Conservation (phyloP, 1,284 basidiomycete genomes). For the Papiliotrema flavescens region DNA sequence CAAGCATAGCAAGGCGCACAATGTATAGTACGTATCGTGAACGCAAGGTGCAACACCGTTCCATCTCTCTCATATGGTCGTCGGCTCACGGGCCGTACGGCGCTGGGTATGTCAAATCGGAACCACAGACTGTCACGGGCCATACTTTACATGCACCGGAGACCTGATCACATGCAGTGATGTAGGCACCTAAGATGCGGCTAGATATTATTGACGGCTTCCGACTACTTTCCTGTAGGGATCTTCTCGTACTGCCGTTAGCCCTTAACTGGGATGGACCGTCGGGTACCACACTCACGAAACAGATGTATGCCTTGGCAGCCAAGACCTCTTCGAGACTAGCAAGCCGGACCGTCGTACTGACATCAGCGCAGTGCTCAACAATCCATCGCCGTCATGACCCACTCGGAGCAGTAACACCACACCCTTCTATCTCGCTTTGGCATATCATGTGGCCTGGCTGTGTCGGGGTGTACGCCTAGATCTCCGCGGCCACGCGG, state of each 20-base stretch:
- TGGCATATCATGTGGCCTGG: conserved; percentile 2
- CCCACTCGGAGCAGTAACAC: conserved; percentile 73
- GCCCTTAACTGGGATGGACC: neutral
- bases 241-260: conserved; percentile 20
- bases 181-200: too few relatives aligned
- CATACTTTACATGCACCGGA: too few relatives aligned
- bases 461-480: neutral
- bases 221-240: neutral
- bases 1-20: too few relatives aligned
- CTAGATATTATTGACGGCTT: too few relatives aligned
- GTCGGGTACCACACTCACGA: conserved; percentile 29
- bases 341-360: conserved; percentile 69
- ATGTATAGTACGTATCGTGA: too few relatives aligned
- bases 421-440: conserved; percentile 61
- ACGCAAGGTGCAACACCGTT: too few relatives aligned
- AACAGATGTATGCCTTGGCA: conserved; percentile 76
- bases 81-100: too few relatives aligned
- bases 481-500: neutral
- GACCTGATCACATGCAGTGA: too few relatives aligned
- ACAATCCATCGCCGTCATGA: neutral
- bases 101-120: too few relatives aligned
- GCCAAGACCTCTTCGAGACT: conserved; percentile 82
- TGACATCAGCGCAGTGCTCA: conserved; percentile 5
- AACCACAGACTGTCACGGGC: too few relatives aligned
- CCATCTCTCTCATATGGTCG: too few relatives aligned